Evolutionary conservation across 306 rosid genomes (phyloP).

Genomic region (Dryas drummondii): DNA sequence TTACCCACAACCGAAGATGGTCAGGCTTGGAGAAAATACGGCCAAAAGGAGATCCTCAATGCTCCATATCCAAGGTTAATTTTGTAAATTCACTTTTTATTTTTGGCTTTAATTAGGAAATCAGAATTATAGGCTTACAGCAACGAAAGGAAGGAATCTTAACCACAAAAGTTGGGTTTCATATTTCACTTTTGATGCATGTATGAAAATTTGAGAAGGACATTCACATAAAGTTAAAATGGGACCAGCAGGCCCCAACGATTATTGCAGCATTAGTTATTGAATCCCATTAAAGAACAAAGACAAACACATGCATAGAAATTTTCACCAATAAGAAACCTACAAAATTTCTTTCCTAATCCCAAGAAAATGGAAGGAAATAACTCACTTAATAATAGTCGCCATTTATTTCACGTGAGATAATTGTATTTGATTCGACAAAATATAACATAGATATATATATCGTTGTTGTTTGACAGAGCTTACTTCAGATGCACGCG

Average conservation of each 20-base stretch:
- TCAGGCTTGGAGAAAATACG: slow-evolving; percentile 85
- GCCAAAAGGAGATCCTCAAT: slow-evolving; percentile 77
- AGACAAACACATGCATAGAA: neutral
- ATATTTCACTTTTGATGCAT: neutral
- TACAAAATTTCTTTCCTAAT: neutral
- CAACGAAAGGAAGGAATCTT: neutral
- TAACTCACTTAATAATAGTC: too few species aligned
- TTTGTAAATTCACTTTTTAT: neutral
- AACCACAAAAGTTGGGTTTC: neutral
- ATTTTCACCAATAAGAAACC: neutral
- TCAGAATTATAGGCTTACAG: neutral
- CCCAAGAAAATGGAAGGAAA: neutral
- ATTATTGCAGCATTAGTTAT: neutral
- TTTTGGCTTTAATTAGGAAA: neutral
- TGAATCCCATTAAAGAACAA: neutral
- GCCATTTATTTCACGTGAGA: too few species aligned
- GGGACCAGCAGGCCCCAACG: slow-evolving; percentile 7
- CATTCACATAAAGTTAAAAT: neutral
- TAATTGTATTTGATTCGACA: too few species aligned
- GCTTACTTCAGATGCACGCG: slow-evolving; percentile 74
- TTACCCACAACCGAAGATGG: slow-evolving; percentile 43
- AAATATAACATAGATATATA: too few species aligned
- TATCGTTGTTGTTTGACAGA: slow-evolving; percentile 34
- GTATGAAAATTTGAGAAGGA: neutral
- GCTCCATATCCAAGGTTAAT: slow-evolving; percentile 64